phyloP scores from a whole-genome alignment of 2,329 filamentous ascomycete genomes.

The Xylariales sp. region DNA sequence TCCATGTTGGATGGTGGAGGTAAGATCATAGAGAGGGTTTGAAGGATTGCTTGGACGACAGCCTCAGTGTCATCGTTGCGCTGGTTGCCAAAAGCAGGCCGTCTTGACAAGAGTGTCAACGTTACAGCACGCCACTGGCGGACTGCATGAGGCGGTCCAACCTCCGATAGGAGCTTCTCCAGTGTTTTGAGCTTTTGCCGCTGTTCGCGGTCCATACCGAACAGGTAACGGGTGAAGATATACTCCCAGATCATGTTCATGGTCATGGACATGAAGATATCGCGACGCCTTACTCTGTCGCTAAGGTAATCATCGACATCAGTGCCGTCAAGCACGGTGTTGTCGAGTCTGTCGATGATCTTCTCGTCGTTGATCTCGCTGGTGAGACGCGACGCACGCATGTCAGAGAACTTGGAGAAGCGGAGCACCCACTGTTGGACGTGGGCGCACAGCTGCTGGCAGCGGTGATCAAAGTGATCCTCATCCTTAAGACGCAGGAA shows the following conservation, averaged over 20 bases:
- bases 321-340: constrained; percentile 87
- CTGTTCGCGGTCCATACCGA: constrained; percentile 97
- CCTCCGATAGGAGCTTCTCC: constrained; percentile 85
- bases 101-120: constrained; percentile 78
- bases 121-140: constrained; percentile 97
- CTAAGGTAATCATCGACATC: constrained; percentile 85
- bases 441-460: constrained; percentile 90
- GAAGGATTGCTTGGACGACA: constrained; percentile 87
- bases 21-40: constrained; percentile 77
- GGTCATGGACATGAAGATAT: constrained; percentile 97
- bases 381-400: constrained; percentile 78
- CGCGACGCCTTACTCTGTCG: constrained; percentile 82
- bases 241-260: constrained; percentile 99
- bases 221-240: constrained; percentile 94
- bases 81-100: constrained; percentile 75
- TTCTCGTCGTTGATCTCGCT: constrained; percentile 86
- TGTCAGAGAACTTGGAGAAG: constrained; percentile 97
- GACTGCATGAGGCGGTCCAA: constrained; percentile 83
- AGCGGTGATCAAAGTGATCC: constrained; percentile 92
- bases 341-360: constrained; percentile 90
- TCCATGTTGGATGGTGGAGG: constrained; percentile 81
- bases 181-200: constrained; percentile 94
- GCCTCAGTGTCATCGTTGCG: constrained; percentile 89
- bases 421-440: constrained; percentile 97
- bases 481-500: constrained; percentile 82